Base-by-base conservation (phyloP, 2,329 filamentous ascomycete species). In the Aspergillus sclerotialis region DNA sequence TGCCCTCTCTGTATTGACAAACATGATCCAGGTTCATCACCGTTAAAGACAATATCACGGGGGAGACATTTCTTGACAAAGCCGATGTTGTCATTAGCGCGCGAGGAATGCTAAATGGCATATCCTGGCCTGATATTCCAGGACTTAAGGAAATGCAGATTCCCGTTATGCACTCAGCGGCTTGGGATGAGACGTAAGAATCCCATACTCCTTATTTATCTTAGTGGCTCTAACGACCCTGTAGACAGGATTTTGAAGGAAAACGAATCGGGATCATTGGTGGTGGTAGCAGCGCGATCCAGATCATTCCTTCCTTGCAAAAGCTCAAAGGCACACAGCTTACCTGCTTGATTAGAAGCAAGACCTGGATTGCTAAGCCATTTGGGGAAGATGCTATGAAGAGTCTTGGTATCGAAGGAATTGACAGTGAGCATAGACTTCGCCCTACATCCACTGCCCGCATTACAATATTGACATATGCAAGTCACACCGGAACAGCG, bases 1-100 rank as follows among this genome's bases (percentile, higher is more conserved):
- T 52, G 52, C 14, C 60, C 64, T 5, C 36, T 45, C 11, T 69
- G 65, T 65, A 46, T 64, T n/a, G 39, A 49, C 21, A 14, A 31
- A 2, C 21, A 21, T 11, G 40, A 42, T 5, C 36, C n/a, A n/a
- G n/a, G n/a, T n/a, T n/a, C n/a, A n/a, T n/a, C n/a, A n/a, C n/a
- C n/a, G n/a, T n/a, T n/a, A n/a, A n/a, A n/a, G n/a, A n/a, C n/a
- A n/a, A n/a, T n/a, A n/a, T n/a, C n/a, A n/a, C n/a, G n/a, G n/a
- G n/a, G n/a, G n/a, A n/a, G n/a, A n/a, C n/a, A n/a, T n/a, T 45
- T 19, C 38, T 40, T 10, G 49, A 53, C 16, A 33, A 37, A 18
- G 38, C 40, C 19, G 33, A 55, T 21, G 36, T 56, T 24, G 28
- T 56, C n/a, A 43, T 56, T 16, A 52, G 50, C 25, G 51, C 37